Percentiles rank a stretch among this genome's conserved stretches.
Conservation (phyloP, 345 rosid genomes). For the Trapa bicornis region DNA sequence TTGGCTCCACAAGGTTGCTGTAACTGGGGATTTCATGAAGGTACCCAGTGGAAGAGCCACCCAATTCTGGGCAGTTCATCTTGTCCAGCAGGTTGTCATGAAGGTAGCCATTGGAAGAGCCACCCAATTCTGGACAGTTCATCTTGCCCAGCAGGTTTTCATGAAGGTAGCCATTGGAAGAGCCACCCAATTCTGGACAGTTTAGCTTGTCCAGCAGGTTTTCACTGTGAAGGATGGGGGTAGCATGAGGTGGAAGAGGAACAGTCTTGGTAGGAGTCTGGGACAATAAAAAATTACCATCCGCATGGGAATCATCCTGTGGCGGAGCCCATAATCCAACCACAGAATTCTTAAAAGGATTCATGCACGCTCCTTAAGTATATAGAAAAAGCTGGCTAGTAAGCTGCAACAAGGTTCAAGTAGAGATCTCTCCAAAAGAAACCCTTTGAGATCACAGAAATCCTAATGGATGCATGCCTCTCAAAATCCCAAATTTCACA, state of each 20-base stretch:
- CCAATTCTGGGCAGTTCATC: too few species aligned
- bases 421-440: neutral
- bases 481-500: too few species aligned
- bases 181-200: neutral
- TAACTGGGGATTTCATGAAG: too few species aligned
- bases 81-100: neutral
- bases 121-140: too few species aligned
- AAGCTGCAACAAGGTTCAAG: neutral
- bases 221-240: neutral
- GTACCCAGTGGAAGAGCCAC: too few species aligned
- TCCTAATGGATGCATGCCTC: neutral
- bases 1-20: conserved; percentile 2
- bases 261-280: conserved; percentile 5
- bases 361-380: conserved; percentile 4
- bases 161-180: conserved; percentile 10
- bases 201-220: neutral
- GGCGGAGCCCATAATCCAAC: conserved; percentile 7
- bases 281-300: neutral
- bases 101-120: conserved; percentile 7
- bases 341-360: conserved; percentile 2
- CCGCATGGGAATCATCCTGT: neutral
- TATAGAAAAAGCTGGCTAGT: neutral
- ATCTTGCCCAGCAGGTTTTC: neutral
- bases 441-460: neutral
- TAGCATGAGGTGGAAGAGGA: neutral